A percentile compares a stretch with the other conserved stretches of the same genome.
These are phyloP conservation scores for Dittrichia graveolens DNA, from an alignment of 129 eudicot species.

Conservation along the genomic window DNA sequence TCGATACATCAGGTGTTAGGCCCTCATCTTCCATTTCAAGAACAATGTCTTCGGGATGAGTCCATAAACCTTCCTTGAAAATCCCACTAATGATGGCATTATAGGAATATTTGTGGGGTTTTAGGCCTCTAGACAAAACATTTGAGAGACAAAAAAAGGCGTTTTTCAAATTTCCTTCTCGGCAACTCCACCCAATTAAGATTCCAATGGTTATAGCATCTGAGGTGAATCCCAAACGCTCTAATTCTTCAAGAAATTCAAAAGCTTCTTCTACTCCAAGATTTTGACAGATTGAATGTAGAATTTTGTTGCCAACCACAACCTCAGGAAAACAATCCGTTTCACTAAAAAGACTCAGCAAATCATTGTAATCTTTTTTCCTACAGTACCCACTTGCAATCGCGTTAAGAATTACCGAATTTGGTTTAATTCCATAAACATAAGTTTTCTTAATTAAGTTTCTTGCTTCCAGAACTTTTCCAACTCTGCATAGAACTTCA, in stretches of 20 bases:
- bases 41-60: slow-evolving; percentile 52
- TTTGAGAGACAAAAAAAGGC: slow-evolving; percentile 62
- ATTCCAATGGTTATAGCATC: slow-evolving; percentile 71
- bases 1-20: slow-evolving; percentile 49
- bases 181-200: slow-evolving; percentile 72
- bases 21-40: slow-evolving; percentile 77
- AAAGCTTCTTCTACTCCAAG: slow-evolving; percentile 61
- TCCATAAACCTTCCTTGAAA: slow-evolving; percentile 76
- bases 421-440: slow-evolving; percentile 54
- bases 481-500: slow-evolving; percentile 49
- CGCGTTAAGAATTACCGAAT: slow-evolving; percentile 46
- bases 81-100: slow-evolving; percentile 69
- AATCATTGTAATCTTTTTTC: slow-evolving; percentile 77
- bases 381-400: slow-evolving; percentile 64
- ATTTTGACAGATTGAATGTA: slow-evolving; percentile 55
- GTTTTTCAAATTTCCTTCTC: slow-evolving; percentile 56
- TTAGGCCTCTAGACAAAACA: slow-evolving; percentile 59
- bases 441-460: slow-evolving; percentile 53
- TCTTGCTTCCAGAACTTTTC: slow-evolving; percentile 74
- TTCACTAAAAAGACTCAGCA: slow-evolving; percentile 62
- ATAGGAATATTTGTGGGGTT: slow-evolving; percentile 63
- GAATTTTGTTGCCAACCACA: slow-evolving; percentile 59
- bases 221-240: slow-evolving; percentile 55
- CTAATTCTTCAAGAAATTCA: slow-evolving; percentile 47
- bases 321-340: slow-evolving; percentile 49